Evolutionary conservation across 2,329 filamentous ascomycete genomes (phyloP), one percentile per base, ranked within the genome.

Genomic region (Colletotrichum ledebouriae): DNA sequence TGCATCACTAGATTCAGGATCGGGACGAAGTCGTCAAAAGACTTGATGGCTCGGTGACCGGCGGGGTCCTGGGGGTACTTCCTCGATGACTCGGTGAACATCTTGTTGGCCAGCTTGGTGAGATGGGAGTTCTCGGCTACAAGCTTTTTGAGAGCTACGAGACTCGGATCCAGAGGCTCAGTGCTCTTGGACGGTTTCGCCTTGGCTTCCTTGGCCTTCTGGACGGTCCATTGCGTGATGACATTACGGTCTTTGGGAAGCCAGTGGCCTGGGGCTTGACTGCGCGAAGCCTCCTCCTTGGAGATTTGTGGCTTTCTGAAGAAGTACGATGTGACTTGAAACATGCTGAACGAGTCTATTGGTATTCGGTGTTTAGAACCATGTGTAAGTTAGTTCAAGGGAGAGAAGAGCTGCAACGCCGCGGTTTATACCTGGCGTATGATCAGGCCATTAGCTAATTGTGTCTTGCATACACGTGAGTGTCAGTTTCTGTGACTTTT

Each of bases 71-170:
- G 46, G 17, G 47, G 37, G 13, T 55, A 60, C 3, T 50, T 22
- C 15, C n/a, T 49, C 4, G 63, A 59, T 1, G 56, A 46, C 6
- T 65, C 56, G 15, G 56, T 49, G 57, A 65, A 65, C 63, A 65
- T 65, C 4, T 20, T 33, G 12, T 65, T 25, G n/a, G 56, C 53
- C 10, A 63, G 53, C 12, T 20, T 33, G 22, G 44, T 7, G n/a
- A 63, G 44, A 11, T 47, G 12, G 2, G 44, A 15, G 1, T 50
- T 34, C 6, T 50, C 29, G 25, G 17, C 4, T 2, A 59, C 61
- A 6, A 42, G 3, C 5, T 33, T 42, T 10, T 47, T 20, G 13
- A 63, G 17, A 6, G 29, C 4, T 6, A 13, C 20, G 11, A 63
- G 60, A 52, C 50, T 58, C 6, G 60, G 52, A 13, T 49, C 41